Base-by-base conservation (phyloP, 768 basidiomycete species). In the Leucosporidium yakuticum region DNA sequence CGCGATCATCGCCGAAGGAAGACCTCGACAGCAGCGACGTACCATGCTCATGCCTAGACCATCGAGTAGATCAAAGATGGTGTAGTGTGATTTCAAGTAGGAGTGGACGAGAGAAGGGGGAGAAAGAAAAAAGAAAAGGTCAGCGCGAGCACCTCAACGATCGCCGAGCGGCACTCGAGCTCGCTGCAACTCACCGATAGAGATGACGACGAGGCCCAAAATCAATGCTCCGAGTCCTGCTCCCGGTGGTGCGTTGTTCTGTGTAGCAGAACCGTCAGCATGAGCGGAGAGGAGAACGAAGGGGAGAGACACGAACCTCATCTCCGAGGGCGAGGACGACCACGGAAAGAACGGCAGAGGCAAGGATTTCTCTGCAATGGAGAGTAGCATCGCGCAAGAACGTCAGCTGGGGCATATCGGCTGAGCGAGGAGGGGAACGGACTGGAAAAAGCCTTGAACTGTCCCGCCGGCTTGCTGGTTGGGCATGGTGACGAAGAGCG, bases 161-260 rank as follows among this genome's bases (percentile, higher is more conserved):
- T 44, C 39, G 39, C 14, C 39, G 39, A 44, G 17, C 39, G n/a
- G n/a, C n/a, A n/a, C n/a, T n/a, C n/a, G 17, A 44, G 14, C 39
- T 44, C 14, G 8, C 6, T 9, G 39, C 8, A 15, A 15, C 39
- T 44, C 39, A 11, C 70, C 70, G 47, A 71, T 71, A 0, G 70
- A 60, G 44, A 60, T 61, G n/a, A 71, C 70, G 32, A 71, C 61
- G 61, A 71, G 65, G 2, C 70, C 70, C 2, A 71, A 51, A 25
- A 71, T 67, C 63, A 71, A 62, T 2, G 70, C 70, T 51, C 70
- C 70, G 56, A 71, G 63, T 1, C 70, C 70, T 4, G 70, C 70
- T 4, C 70, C 70, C 2, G 70, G 70, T 9, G 70, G 70, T 0
- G 70, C 70, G 57, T 71, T 71, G 64, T 68, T 70, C 65, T 70